Conservation (phyloP, 331 rosid species). For the Rosa hybrid region DNA sequence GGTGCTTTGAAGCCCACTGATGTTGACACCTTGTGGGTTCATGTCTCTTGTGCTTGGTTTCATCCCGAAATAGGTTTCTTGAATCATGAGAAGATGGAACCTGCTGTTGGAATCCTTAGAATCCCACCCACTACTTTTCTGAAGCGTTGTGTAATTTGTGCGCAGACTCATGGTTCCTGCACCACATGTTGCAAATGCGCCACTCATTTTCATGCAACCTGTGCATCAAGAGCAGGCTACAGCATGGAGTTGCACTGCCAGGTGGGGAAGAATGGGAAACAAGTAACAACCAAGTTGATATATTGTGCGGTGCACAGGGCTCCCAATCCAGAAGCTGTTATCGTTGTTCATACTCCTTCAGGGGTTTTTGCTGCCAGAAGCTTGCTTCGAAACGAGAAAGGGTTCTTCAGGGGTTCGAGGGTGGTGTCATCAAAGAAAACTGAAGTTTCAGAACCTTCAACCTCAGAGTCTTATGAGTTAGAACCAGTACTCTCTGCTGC, state of each 20-base stretch:
- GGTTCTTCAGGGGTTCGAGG: conserved; percentile 79
- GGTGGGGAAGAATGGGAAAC: conserved; percentile 73
- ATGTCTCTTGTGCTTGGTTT: conserved; percentile 98
- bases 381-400: conserved; percentile 66
- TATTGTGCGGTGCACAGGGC: conserved; percentile 81
- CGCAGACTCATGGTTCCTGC: conserved; percentile 95
- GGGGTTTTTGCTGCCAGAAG: conserved; percentile 77
- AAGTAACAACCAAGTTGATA: conserved; percentile 60
- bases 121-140: conserved; percentile 70
- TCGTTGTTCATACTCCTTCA: conserved; percentile 63
- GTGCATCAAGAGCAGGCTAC: conserved; percentile 94
- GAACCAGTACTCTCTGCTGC: conserved; percentile 69
- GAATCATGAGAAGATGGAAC: conserved; percentile 86
- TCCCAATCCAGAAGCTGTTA: conserved; percentile 79
- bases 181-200: conserved; percentile 87
- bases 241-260: conserved; percentile 85
- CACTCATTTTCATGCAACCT: conserved; percentile 79
- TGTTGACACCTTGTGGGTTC: conserved; percentile 88
- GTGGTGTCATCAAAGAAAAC: conserved; percentile 56
- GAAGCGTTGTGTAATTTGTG: conserved; percentile 84
- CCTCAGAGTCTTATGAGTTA: conserved; percentile 48
- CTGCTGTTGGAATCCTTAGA: conserved; percentile 84
- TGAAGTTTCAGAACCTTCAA: conserved; percentile 54
- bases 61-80: conserved; percentile 76
- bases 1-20: conserved; percentile 99